Percentiles rank a stretch among this genome's conserved stretches.
These are phyloP conservation scores for Acer saccharum DNA, from an alignment of 345 rosid genomes.

Conservation along the genomic window DNA sequence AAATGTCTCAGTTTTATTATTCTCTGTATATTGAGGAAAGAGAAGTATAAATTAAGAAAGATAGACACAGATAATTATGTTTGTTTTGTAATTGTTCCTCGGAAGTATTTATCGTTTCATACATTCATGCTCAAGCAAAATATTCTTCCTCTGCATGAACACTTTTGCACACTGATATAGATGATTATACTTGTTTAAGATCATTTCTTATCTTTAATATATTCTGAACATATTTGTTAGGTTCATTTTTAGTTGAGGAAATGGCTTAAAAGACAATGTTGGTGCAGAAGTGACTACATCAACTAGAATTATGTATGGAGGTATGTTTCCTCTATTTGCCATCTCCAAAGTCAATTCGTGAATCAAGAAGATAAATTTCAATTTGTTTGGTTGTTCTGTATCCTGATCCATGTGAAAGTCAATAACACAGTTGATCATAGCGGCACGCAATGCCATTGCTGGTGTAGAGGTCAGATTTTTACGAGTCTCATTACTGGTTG, in stretches of 20 bases:
- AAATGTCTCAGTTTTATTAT: neutral
- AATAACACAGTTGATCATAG: constrained; percentile 70
- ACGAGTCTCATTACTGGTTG: neutral
- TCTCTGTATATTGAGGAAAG: neutral
- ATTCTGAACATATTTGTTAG: constrained; percentile 28
- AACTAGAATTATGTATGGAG: constrained; percentile 74
- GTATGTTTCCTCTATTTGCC: constrained; percentile 28
- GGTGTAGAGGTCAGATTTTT: constrained; percentile 70
- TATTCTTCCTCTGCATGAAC: neutral
- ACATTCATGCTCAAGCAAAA: neutral
- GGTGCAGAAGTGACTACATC: constrained; percentile 59
- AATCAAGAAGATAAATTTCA: no score
- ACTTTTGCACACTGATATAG: neutral
- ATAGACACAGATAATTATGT: neutral
- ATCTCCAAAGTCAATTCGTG: neutral
- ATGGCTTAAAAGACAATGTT: constrained; percentile 59
- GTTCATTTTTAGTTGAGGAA: constrained; percentile 68
- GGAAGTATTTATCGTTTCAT: neutral
- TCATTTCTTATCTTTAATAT: neutral
- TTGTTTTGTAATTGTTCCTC: neutral
- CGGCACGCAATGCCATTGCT: constrained; percentile 59
- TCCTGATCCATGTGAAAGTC: constrained; percentile 99
- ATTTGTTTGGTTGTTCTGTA: constrained; percentile 43
- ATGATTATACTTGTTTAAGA: neutral
- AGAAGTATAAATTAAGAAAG: neutral